phyloP scores from a whole-genome alignment of 2,329 filamentous ascomycete genomes.

The Arachnomyces sp. region DNA sequence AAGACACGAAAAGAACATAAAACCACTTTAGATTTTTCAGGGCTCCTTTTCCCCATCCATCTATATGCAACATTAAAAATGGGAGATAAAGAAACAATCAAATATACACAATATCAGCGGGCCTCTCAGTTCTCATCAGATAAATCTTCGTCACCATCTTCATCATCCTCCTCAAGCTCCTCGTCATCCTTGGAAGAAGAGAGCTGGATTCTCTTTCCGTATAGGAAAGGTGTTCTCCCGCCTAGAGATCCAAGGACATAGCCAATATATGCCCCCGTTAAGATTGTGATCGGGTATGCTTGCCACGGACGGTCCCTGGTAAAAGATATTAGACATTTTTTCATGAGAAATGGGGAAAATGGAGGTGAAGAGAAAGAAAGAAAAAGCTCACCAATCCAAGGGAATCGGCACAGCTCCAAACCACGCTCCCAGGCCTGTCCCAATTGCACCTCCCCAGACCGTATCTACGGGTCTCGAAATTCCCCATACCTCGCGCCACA shows the following conservation, averaged over 20 bases:
- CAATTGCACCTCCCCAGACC: slow-evolving; percentile 73
- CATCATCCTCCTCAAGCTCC: slow-evolving; percentile 3
- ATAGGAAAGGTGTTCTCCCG: slow-evolving; percentile 24
- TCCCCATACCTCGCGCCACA: slow-evolving; percentile 64
- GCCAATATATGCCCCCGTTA: slow-evolving; percentile 74
- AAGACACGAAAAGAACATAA: too few relatives aligned
- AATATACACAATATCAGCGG: neutral
- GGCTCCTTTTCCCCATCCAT: too few relatives aligned
- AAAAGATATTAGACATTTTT: slow-evolving; percentile 3
- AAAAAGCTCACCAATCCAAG: slow-evolving; percentile 66
- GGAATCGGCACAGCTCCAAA: slow-evolving; percentile 91
- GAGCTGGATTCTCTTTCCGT: slow-evolving; percentile 30
- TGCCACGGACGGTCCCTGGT: slow-evolving; percentile 89
- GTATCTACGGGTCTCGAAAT: slow-evolving; percentile 71
- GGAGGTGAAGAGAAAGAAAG: neutral
- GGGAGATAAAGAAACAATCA: too few relatives aligned
- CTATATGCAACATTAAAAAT: too few relatives aligned
- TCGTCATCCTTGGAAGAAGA: slow-evolving; percentile 15
- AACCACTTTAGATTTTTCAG: too few relatives aligned
- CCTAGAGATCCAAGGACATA: slow-evolving; percentile 54
- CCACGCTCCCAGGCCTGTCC: slow-evolving; percentile 76
- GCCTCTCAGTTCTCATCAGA: slow-evolving; percentile 1
- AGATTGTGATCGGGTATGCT: slow-evolving; percentile 89
- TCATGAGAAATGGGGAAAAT: neutral
- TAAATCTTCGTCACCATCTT: slow-evolving; percentile 3